phyloP scores from a whole-genome alignment of 192 early-diverging fungal genomes.

The Coemansia sp. region DNA sequence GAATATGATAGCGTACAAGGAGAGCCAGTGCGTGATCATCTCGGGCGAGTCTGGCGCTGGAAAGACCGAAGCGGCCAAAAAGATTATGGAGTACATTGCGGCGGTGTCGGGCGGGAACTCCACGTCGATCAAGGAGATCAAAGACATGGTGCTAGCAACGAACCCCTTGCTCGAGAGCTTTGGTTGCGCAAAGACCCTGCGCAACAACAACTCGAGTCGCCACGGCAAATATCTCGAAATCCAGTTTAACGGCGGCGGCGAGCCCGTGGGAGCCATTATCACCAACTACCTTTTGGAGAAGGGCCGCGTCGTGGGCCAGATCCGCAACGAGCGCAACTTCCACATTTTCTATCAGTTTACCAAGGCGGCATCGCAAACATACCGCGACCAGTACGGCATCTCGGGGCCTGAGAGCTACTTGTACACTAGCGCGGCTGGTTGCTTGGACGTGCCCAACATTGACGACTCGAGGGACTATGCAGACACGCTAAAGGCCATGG shows the following conservation, averaged over 20 bases:
- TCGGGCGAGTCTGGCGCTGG: constrained; percentile 94
- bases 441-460: constrained; percentile 88
- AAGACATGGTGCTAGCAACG: constrained; percentile 98
- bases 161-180: constrained; percentile 98
- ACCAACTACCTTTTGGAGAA: constrained; percentile 98
- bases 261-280: constrained; percentile 95
- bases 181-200: constrained; percentile 97
- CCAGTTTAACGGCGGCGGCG: constrained; percentile 87
- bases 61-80: constrained; percentile 89
- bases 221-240: constrained; percentile 99
- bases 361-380: constrained; percentile 72
- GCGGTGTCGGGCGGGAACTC: constrained; percentile 82
- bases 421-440: constrained; percentile 70
- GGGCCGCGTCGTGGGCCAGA: constrained; percentile 92
- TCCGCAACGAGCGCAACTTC: constrained; percentile 94
- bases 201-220: constrained; percentile 98
- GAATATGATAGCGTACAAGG: constrained; percentile 96
- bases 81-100: constrained; percentile 98
- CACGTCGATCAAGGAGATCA: constrained; percentile 84
- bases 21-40: constrained; percentile 99
- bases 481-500: constrained; percentile 91
- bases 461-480: constrained; percentile 83
- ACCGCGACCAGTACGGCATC: constrained; percentile 66
- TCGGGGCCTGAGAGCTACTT: constrained; percentile 76
- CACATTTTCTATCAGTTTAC: constrained; percentile 95